Conservation (phyloP, 1,139 yeast species). For the Taiozyma onychis region DNA sequence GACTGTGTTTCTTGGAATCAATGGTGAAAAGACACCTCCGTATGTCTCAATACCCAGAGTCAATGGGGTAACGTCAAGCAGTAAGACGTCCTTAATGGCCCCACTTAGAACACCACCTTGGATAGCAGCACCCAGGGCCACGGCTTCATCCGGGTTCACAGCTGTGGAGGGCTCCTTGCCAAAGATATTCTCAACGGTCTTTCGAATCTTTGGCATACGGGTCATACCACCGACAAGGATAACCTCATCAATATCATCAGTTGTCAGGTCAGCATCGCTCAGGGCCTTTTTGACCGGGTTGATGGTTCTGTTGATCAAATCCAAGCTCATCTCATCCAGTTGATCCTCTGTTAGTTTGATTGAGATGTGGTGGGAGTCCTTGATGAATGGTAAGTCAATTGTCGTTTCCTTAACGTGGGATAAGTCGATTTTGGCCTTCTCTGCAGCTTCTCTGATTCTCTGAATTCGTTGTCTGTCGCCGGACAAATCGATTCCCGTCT, state of each 20-base stretch:
- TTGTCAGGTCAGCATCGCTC: conserved; percentile 61
- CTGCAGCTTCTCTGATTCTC: conserved; percentile 69
- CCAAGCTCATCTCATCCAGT: conserved; percentile 56
- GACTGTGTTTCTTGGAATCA: conserved; percentile 70
- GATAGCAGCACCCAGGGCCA: conserved; percentile 79
- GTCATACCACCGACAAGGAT: conserved; percentile 84
- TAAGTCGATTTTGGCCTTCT: conserved; percentile 62
- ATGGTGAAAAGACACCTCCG: conserved; percentile 75
- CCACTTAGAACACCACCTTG: conserved; percentile 79
- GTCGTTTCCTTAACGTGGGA: conserved; percentile 53
- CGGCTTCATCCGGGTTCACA: conserved; percentile 82
- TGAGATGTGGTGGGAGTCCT: conserved; percentile 41
- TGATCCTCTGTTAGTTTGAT: conserved; percentile 53
- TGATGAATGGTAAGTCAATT: conserved; percentile 61
- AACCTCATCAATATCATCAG: conserved; percentile 62
- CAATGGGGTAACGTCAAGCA: conserved; percentile 73
- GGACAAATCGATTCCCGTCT: conserved; percentile 41
- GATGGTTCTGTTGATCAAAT: conserved; percentile 54
- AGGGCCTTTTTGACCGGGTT: conserved; percentile 64
- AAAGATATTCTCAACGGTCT: conserved; percentile 51
- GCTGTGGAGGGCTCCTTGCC: conserved; percentile 53
- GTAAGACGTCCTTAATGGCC: conserved; percentile 52
- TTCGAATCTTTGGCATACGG: conserved; percentile 70
- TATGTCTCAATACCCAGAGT: conserved; percentile 78
- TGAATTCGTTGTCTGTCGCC: conserved; percentile 47